Base-by-base conservation (phyloP, 768 basidiomycete genomes). In the Clitopilus hobsonii region DNA sequence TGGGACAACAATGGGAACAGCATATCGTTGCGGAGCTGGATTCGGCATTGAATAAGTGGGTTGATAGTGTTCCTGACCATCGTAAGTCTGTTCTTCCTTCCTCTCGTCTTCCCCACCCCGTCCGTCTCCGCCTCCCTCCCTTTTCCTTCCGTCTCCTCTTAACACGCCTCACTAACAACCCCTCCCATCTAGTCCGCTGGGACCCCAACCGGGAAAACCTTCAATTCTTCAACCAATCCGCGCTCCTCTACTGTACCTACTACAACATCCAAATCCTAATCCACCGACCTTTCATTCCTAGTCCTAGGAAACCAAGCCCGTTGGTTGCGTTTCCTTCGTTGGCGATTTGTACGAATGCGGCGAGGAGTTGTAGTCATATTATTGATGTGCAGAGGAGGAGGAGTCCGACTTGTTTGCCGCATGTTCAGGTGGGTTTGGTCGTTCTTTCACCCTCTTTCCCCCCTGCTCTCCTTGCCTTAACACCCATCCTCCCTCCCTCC, bases 361-460 rank as follows among this genome's bases (percentile, higher is more conserved):
- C 93, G 0, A 76, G 93, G 18, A 89, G 89, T 1, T 89, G 85
- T 54, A 84, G 81, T n/a, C 91, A 91, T 60, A 79, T 97, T 20
- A 71, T 89, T 30, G 88, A 92, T 59, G 70, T 81, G 2, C 77
- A 81, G 51, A 69, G 76, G 49, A 70, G 64, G 50, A 70, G 79
- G 5, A 67, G 60, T n/a, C 50, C 54, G 2, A 53, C 64, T 13
- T 63, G 69, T 0, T 55, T 67, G 28, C 73, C 74, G 10, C 69
- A 72, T 6, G 49, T 71, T 11, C 73, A 75, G 65, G 74, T 74
- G 55, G 16, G 65, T 63, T 45, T 55, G 4, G 32, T 18, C 59
- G 14, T 10, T 30, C 23, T 50, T 8, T 18, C 38, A 24, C 25
- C 32, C 23, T 26, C 28, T 11, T 6, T 48, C 25, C 22, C 45